Evolutionary conservation across 805 yeast genomes (phyloP).

Genomic region (Yamadazyma akitaensis): DNA sequence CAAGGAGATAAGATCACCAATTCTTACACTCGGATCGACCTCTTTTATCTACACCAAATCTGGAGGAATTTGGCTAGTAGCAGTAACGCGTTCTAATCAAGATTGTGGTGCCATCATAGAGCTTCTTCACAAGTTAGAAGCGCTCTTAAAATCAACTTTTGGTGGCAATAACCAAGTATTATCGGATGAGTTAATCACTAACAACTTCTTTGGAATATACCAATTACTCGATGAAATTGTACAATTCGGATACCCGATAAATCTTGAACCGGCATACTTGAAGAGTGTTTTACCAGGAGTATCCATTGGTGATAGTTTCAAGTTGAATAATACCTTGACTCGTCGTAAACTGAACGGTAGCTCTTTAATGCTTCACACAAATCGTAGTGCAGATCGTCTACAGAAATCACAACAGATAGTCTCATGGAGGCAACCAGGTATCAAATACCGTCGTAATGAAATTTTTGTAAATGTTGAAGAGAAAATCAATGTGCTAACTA

Average conservation of each 20-base stretch:
- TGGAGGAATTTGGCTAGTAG: constrained; percentile 72
- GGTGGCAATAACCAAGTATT: constrained; percentile 20
- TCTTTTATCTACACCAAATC: constrained; percentile 76
- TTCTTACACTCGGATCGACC: constrained; percentile 85
- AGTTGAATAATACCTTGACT: constrained; percentile 5
- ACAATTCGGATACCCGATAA: constrained; percentile 76
- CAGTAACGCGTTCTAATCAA: constrained; percentile 83
- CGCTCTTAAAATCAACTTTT: constrained; percentile 39
- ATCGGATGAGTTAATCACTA: constrained; percentile 45
- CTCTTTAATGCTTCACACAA: constrained; percentile 7
- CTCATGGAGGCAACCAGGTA: constrained; percentile 14
- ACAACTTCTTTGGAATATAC: constrained; percentile 66
- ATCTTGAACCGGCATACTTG: constrained; percentile 46
- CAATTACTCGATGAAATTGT: constrained; percentile 75
- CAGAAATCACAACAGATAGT: constrained; percentile 3
- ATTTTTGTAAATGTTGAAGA: constrained; percentile 75
- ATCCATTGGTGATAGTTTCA: constrained; percentile 9
- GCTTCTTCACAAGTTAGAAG: constrained; percentile 62
- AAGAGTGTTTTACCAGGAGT: constrained; percentile 15
- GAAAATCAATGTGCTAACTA: constrained; percentile 65
- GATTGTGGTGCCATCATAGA: constrained; percentile 82
- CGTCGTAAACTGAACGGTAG: constrained; percentile 11
- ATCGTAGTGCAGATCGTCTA: constrained; percentile 11
- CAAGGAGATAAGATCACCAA: constrained; percentile 33
- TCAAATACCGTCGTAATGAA: constrained; percentile 73